Conservation (phyloP, 441 rosid genomes). For the Erodium chrysanthum region DNA sequence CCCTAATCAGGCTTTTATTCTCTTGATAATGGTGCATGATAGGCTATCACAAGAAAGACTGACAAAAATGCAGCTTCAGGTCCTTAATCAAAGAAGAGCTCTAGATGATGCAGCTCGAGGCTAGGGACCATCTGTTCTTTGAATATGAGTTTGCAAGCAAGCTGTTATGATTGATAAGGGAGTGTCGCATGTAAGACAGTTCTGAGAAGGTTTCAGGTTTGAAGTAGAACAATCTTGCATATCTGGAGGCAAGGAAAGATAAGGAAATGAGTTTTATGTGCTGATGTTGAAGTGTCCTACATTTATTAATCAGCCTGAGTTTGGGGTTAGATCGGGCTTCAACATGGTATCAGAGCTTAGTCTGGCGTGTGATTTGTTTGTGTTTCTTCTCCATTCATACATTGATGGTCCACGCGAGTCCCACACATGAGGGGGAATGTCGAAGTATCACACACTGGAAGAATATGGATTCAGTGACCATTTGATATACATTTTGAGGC, state of each 20-base stretch:
- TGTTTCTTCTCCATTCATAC: too few species aligned
- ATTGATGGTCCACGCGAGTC: too few species aligned
- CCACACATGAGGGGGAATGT: too few species aligned
- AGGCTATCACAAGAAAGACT: background rate
- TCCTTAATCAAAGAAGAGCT: background rate
- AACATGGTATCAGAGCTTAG: too few species aligned
- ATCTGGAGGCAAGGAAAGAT: background rate
- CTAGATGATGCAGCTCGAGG: background rate
- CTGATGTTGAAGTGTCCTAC: too few species aligned
- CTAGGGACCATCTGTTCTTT: background rate
- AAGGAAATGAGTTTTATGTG: background rate
- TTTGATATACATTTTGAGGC: too few species aligned
- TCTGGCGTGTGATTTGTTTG: too few species aligned
- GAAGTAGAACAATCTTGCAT: background rate
- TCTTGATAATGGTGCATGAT: background rate
- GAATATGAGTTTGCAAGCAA: background rate
- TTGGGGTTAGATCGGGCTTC: too few species aligned
- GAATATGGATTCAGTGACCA: too few species aligned
- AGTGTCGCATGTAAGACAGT: background rate
- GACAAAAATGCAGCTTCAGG: background rate
- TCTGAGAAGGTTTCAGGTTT: background rate
- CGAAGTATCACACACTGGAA: too few species aligned
- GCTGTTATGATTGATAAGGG: background rate
- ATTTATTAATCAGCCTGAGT: too few species aligned
- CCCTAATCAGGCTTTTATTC: background rate